A percentile compares a stretch with the other conserved stretches of the same genome.
Conservation (phyloP, 208 protist species). For the Zelonia costaricensis region DNA sequence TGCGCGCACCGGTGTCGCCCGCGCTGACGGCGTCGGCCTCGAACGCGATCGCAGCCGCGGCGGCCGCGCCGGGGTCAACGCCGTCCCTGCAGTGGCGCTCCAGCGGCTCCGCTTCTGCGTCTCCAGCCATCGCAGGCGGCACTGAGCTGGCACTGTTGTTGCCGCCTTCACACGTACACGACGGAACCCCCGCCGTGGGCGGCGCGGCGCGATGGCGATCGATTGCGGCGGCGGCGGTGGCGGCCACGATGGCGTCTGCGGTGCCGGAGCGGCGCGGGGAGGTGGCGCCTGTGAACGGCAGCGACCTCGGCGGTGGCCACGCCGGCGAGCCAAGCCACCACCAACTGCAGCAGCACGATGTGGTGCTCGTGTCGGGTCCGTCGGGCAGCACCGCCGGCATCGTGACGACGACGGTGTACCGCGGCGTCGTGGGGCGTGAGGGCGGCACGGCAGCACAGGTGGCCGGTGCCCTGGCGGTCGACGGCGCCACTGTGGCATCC, state of each 20-base stretch:
- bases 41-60: background rate
- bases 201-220: too few species aligned
- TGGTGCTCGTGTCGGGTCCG: slow-evolving; percentile 8
- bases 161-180: too few species aligned
- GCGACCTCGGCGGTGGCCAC: background rate
- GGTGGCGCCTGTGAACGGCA: background rate
- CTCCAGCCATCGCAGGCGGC: background rate
- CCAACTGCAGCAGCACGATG: slow-evolving; percentile 5
- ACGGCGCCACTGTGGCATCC: background rate
- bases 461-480: background rate
- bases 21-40: too few species aligned
- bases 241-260: too few species aligned
- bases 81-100: too few species aligned
- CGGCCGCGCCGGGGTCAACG: background rate
- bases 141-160: too few species aligned
- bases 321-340: background rate
- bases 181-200: too few species aligned
- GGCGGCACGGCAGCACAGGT: background rate
- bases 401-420: slow-evolving; percentile 11
- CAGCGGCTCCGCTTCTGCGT: too few species aligned
- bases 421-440: background rate
- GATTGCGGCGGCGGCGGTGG: too few species aligned
- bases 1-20: background rate
- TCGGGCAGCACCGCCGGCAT: background rate
- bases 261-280: too few species aligned